These are phyloP conservation scores for Mentha longifolia DNA, from an alignment of 257 asterid genomes.

Conservation along the genomic window DNA sequence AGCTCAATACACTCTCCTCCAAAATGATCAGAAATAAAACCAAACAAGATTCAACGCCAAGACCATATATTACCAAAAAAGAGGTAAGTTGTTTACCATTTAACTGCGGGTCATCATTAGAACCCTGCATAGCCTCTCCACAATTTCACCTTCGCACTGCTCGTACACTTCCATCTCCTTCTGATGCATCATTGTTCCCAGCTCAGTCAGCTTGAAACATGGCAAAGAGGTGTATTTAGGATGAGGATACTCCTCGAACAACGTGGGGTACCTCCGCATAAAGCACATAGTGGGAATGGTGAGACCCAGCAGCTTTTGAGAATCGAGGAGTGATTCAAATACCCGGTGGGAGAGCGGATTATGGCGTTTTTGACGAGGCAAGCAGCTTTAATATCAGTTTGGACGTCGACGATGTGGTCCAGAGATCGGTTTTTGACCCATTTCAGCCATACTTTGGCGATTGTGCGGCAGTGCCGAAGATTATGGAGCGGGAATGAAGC, in stretches of 20 bases:
- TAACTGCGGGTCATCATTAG: constrained; percentile 69
- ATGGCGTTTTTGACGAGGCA: constrained; percentile 79
- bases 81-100: constrained; percentile 50
- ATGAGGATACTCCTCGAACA: constrained; percentile 90
- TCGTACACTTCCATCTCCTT: constrained; percentile 54
- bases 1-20: too few relatives aligned
- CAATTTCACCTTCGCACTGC: constrained; percentile 54
- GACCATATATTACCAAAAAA: neutral
- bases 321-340: constrained; percentile 56
- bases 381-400: constrained; percentile 87
- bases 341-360: constrained; percentile 64
- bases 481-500: constrained; percentile 35
- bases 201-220: constrained; percentile 68
- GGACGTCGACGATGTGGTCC: constrained; percentile 81
- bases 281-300: constrained; percentile 87
- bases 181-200: constrained; percentile 66
- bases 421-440: constrained; percentile 88
- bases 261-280: constrained; percentile 77
- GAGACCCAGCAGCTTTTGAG: constrained; percentile 80
- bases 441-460: constrained; percentile 81
- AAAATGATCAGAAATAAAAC: neutral
- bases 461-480: constrained; percentile 51
- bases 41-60: neutral
- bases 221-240: constrained; percentile 80
- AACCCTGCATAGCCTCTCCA: constrained; percentile 72